Evolutionary conservation across 169 alveolate genomes (phyloP).

Genomic region (Plasmodium chabaudi): DNA sequence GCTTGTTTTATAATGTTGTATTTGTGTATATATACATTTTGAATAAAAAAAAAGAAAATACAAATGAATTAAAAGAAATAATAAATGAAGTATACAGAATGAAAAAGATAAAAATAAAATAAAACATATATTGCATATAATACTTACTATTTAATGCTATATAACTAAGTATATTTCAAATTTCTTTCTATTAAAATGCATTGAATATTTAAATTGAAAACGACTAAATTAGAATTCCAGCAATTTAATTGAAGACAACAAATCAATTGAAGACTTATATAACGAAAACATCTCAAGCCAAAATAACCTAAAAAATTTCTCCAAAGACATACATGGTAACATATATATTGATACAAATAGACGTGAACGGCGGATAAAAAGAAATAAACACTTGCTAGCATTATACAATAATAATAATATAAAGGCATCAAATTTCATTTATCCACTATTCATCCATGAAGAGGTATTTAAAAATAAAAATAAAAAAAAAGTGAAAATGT

Average conservation of each 20-base stretch:
- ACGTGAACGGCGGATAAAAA: slow-evolving; percentile 67
- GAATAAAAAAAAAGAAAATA: background rate
- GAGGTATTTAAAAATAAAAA: slow-evolving; percentile 56
- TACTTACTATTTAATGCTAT: slow-evolving; percentile 5
- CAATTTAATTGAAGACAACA: slow-evolving; percentile 25
- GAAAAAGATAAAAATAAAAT: background rate
- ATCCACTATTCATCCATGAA: slow-evolving; percentile 83
- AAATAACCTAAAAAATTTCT: slow-evolving; percentile 22
- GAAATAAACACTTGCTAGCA: slow-evolving; percentile 53
- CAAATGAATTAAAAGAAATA: background rate
- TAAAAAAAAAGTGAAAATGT: background rate
- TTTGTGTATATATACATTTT: too few relatives aligned
- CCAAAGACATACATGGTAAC: slow-evolving; percentile 56
- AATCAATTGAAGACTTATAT: slow-evolving; percentile 57
- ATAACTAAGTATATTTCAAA: slow-evolving; percentile 19
- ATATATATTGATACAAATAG: slow-evolving; percentile 73
- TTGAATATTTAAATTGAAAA: slow-evolving; percentile 12
- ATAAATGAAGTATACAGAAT: background rate
- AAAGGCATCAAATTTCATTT: slow-evolving; percentile 80
- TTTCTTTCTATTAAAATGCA: slow-evolving; percentile 28
- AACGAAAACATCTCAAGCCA: slow-evolving; percentile 27
- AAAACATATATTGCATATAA: slow-evolving; percentile 5
- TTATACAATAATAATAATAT: slow-evolving; percentile 77
- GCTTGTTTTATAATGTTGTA: too few relatives aligned
- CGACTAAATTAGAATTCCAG: slow-evolving; percentile 20